Evolutionary conservation across 805 yeast genomes (phyloP).

Genomic region (Metschnikowia proteae): DNA sequence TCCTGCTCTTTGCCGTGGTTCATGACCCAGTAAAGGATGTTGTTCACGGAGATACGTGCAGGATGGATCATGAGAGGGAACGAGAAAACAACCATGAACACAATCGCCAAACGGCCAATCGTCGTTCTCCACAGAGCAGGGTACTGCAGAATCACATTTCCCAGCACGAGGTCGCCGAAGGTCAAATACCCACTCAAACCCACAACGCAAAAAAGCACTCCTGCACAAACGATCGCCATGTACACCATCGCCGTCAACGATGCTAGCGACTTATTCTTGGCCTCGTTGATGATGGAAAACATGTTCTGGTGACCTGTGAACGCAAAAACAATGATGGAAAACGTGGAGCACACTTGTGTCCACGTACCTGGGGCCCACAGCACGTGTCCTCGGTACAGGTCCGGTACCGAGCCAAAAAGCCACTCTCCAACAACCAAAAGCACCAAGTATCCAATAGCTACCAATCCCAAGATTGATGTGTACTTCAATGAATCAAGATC

Average conservation of each 20-base stretch:
- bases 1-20: neutral
- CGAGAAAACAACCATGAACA: conserved; percentile 74
- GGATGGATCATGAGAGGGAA: conserved; percentile 92
- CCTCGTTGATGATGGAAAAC: conserved; percentile 84
- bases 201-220: conserved; percentile 59
- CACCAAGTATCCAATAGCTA: conserved; percentile 75
- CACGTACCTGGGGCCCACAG: conserved; percentile 38
- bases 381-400: conserved; percentile 26
- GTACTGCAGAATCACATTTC: conserved; percentile 78
- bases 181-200: conserved; percentile 81
- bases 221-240: conserved; percentile 57
- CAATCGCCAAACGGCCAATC: conserved; percentile 77
- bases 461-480: conserved; percentile 78
- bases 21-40: conserved; percentile 54
- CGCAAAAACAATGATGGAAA: conserved; percentile 92
- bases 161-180: conserved; percentile 62
- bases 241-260: conserved; percentile 46
- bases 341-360: conserved; percentile 54
- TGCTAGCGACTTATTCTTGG: conserved; percentile 49
- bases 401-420: conserved; percentile 50
- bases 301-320: conserved; percentile 95
- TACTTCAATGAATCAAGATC: conserved; percentile 79
- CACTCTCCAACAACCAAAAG: conserved; percentile 72
- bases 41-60: conserved; percentile 75
- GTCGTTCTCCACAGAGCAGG: conserved; percentile 59